Evolutionary conservation across 495 filamentous ascomycete genomes (phyloP).

Genomic region (Aspergillus sclerotioniger): DNA sequence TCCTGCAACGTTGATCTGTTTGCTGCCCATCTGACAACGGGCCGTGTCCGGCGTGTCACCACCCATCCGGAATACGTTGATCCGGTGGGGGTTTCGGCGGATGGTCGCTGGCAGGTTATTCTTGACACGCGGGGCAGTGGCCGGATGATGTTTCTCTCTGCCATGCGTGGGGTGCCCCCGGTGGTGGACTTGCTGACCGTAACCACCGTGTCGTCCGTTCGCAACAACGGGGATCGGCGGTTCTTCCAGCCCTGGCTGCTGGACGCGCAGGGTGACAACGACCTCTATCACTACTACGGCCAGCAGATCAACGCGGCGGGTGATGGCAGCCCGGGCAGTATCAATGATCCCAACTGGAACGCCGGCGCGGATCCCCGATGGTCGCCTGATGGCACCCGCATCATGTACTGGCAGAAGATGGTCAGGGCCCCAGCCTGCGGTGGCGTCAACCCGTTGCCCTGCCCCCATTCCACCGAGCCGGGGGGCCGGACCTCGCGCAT

Average conservation of each 20-base stretch:
- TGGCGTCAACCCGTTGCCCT: constrained; percentile 17
- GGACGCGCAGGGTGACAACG: constrained; percentile 21
- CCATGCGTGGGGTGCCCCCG: constrained; percentile 22
- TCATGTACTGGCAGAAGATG: constrained; percentile 22
- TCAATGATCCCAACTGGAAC: constrained; percentile 28
- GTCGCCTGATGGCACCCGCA: constrained; percentile 23
- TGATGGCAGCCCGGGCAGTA: constrained; percentile 16
- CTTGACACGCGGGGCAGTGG: constrained; percentile 23
- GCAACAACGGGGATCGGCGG: constrained; percentile 24
- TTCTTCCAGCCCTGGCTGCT: constrained; percentile 26
- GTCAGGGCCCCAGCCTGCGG: constrained; percentile 13
- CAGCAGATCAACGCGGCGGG: constrained; percentile 24
- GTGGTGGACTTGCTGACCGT: constrained; percentile 19
- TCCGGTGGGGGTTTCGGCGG: constrained; percentile 22
- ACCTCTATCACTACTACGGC: constrained; percentile 19
- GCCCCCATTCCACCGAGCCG: constrained; percentile 18
- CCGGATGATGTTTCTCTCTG: constrained; percentile 26
- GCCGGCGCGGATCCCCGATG: constrained; percentile 24
- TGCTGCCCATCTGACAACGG: constrained; percentile 22
- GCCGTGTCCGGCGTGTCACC: constrained; percentile 22
- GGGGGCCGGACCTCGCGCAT: constrained; percentile 19
- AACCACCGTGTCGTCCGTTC: constrained; percentile 16
- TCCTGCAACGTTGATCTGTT: constrained; percentile 27
- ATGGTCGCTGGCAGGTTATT: constrained; percentile 22
- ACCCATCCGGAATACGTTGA: constrained; percentile 27